A percentile compares a stretch with the other conserved stretches of the same genome.
Conservation (phyloP, 2,329 filamentous ascomycete genomes). For the Penicillium sp. region DNA sequence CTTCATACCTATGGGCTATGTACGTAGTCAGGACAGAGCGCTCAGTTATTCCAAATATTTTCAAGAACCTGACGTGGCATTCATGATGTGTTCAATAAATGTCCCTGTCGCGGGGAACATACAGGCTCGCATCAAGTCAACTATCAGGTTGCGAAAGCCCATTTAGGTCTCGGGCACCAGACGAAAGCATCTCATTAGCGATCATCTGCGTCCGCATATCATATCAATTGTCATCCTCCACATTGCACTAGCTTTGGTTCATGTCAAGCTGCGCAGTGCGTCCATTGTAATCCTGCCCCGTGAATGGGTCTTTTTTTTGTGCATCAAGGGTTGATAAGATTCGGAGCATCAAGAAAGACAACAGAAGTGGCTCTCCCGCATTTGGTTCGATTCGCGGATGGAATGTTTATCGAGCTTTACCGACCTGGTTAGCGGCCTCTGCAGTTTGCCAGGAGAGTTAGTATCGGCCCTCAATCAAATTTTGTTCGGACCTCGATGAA, state of each 20-base stretch:
- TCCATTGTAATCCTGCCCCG: conserved; percentile 4
- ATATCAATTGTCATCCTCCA: not conserved
- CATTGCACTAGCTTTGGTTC: not conserved
- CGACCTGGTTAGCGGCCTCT: conserved; percentile 48
- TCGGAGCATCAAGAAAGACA: conserved; percentile 12
- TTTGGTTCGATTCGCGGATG: conserved; percentile 13
- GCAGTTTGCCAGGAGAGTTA: conserved; percentile 6
- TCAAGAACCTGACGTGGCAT: no score
- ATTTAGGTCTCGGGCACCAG: no score
- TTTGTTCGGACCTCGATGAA: no score
- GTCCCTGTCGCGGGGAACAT: no score
- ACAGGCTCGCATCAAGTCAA: no score
- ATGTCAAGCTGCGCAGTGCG: conserved; percentile 1
- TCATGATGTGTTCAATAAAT: no score
- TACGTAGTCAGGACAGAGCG: no score
- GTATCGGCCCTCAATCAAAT: not conserved
- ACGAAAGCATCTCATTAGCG: not conserved
- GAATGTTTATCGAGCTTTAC: conserved; percentile 42
- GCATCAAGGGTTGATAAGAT: conserved; percentile 3
- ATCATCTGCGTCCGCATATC: no score
- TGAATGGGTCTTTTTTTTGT: conserved; percentile 9
- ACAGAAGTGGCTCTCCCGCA: conserved; percentile 14
- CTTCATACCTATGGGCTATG: no score
- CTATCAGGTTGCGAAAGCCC: no score
- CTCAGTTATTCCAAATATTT: no score